Evolutionary conservation across 768 basidiomycete genomes (phyloP).

Genomic region (Phylloporus scabripes): DNA sequence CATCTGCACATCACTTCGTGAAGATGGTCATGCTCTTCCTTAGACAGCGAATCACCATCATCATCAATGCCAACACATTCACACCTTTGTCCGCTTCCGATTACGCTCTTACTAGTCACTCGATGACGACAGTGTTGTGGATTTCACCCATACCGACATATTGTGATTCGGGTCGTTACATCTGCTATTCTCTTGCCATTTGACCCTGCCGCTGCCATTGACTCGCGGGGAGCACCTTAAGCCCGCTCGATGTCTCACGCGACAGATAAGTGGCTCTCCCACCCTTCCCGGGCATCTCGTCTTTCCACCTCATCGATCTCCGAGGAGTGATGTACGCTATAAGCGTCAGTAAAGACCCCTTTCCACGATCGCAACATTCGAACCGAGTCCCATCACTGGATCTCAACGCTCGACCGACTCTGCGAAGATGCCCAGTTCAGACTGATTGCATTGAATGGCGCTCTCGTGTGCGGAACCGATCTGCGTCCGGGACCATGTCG

Average conservation of each 20-base stretch:
- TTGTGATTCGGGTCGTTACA: conserved; percentile 5
- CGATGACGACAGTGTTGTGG: background rate
- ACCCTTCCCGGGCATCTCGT: conserved; percentile 9
- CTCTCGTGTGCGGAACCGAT: conserved; percentile 5
- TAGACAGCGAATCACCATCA: conserved; percentile 7
- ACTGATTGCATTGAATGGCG: conserved; percentile 13
- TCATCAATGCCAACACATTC: conserved; percentile 8
- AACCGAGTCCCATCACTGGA: conserved; percentile 5
- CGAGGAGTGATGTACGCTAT: conserved; percentile 19
- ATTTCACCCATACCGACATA: conserved; percentile 2
- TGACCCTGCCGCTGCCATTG: conserved; percentile 14
- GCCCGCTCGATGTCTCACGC: conserved; percentile 20
- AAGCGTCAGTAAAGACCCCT: conserved; percentile 4
- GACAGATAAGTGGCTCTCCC: conserved; percentile 13
- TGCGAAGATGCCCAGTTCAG: too few relatives aligned
- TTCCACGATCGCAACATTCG: conserved; percentile 11
- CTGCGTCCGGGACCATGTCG: background rate
- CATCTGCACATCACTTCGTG: conserved; percentile 21
- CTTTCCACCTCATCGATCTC: conserved; percentile 17
- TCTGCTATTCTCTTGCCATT: conserved; percentile 4
- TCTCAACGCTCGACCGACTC: conserved; percentile 2
- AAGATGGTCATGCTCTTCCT: conserved; percentile 12
- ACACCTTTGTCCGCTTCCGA: background rate
- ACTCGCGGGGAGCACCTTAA: conserved; percentile 14
- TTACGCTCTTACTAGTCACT: background rate